Base-by-base conservation (phyloP, 139 green algal species). In the Asterochloris erici region DNA sequence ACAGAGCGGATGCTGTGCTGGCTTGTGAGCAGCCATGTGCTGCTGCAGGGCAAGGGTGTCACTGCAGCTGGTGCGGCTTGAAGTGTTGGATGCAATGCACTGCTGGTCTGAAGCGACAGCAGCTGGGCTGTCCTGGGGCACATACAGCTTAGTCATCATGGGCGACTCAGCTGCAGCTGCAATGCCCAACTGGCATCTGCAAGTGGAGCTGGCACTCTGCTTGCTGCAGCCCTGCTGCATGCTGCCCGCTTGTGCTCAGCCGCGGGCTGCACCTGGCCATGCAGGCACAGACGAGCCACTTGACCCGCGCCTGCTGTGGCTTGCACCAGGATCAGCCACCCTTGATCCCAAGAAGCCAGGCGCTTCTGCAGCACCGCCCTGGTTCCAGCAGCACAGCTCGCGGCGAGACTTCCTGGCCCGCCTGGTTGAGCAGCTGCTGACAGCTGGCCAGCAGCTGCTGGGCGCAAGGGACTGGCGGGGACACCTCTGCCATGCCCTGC, bases 381-480 rank as follows among this genome's bases (percentile, higher is more conserved):
- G 87, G 87, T 89, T 74, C 63, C 27, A 62, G 60, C 70, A 29
- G 11, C 14, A 73, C 63, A 28, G 78, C 1, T 13, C 68, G 54
- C 84, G 88, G 24, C 81, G 54, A 38, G 63, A 47, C 6, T 86
- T 89, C 29, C 47, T 91, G 12, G 21, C 28, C 29, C 81, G 74
- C 12, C 73, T 85, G n/a, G 76, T 91, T 38, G 12, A 26, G 19
- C 63, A 74, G 28, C 83, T 91, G 23, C 19, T 85, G 16, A 24
- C 63, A 28, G 38, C 38, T 54, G 38, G 38, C 4, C 38, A 54
- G 38, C 38, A 6, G 38, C 38, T 54, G 38, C 38, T 6, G 6
- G 38, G 38, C 38, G 38, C 38, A 6, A 82, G 75, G 10, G 82
- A 84, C 21, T 85, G 77, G 26, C 63, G 54, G 13, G 23, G 63